Percentiles rank a stretch among this genome's conserved stretches.
These are phyloP conservation scores for Starmerella sirachaensis DNA, from an alignment of 805 yeast species.

Conservation along the genomic window DNA sequence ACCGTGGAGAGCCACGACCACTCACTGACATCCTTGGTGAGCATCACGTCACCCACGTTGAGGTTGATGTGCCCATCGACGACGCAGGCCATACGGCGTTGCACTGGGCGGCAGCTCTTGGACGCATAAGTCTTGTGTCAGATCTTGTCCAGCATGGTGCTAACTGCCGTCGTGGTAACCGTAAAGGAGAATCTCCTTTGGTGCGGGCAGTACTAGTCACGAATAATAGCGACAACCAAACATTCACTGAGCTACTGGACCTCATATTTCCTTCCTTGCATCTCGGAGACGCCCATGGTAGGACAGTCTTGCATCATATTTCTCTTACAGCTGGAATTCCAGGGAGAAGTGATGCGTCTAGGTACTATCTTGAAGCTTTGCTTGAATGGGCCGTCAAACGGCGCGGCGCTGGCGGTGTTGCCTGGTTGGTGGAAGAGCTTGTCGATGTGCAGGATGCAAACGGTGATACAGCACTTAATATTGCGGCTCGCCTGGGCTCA, in stretches of 20 bases:
- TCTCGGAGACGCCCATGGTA: slow-evolving; percentile 52
- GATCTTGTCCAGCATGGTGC: slow-evolving; percentile 59
- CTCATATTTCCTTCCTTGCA: slow-evolving; percentile 64
- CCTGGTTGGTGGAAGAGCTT: slow-evolving; percentile 50
- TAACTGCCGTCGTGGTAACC: slow-evolving; percentile 58
- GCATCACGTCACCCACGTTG: slow-evolving; percentile 25
- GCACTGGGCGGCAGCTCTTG: slow-evolving; percentile 94
- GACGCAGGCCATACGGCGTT: slow-evolving; percentile 86
- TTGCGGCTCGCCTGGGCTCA: slow-evolving; percentile 82
- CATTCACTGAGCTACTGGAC: slow-evolving; percentile 60
- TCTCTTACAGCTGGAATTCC: slow-evolving; percentile 67
- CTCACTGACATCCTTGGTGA: slow-evolving; percentile 13
- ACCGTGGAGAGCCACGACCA: slow-evolving; percentile 13
- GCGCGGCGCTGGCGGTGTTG: slow-evolving; percentile 35
- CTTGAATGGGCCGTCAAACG: slow-evolving; percentile 65
- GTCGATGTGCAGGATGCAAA: slow-evolving; percentile 83
- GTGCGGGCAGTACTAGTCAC: slow-evolving; percentile 75
- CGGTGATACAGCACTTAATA: slow-evolving; percentile 90
- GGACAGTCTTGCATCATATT: slow-evolving; percentile 80
- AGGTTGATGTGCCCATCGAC: slow-evolving; percentile 76
- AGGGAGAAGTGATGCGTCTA: slow-evolving; percentile 58
- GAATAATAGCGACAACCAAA: slow-evolving; percentile 65
- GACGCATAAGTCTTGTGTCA: slow-evolving; percentile 55
- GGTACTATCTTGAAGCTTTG: slow-evolving; percentile 59
- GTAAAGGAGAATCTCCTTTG: slow-evolving; percentile 77